phyloP scores from a whole-genome alignment of 257 asterid genomes.

The Ligustrum vulgare region DNA sequence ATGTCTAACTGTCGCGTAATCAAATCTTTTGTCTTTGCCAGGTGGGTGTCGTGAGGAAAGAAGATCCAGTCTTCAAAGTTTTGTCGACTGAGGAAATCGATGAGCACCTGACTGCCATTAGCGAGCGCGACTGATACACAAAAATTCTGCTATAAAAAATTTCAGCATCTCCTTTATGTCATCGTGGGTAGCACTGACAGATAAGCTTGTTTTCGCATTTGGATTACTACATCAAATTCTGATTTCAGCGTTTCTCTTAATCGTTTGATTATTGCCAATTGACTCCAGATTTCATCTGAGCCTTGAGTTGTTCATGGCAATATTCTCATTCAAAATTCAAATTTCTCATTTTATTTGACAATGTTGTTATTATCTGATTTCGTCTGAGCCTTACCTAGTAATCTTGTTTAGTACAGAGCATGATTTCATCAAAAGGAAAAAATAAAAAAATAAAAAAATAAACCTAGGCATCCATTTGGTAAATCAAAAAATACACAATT shows the following conservation, averaged over 20 bases:
- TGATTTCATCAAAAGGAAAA: background rate
- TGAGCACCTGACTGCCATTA: slow-evolving; percentile 91
- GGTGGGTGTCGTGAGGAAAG: slow-evolving; percentile 94
- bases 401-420: no score
- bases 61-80: slow-evolving; percentile 63
- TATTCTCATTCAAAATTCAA: background rate
- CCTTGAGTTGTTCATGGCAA: background rate
- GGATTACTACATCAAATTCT: background rate
- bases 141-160: background rate
- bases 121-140: slow-evolving; percentile 78
- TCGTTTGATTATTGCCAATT: background rate
- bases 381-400: no score
- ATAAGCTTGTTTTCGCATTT: background rate
- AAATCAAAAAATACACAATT: no score
- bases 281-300: background rate
- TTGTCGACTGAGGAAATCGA: slow-evolving; percentile 91
- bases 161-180: slow-evolving; percentile 11
- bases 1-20: no score
- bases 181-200: slow-evolving; percentile 6
- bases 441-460: no score
- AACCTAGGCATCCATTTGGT: no score
- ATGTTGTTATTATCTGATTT: background rate
- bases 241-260: background rate
- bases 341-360: background rate
- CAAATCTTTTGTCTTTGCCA: slow-evolving; percentile 23